These are phyloP conservation scores for Raddia distichophylla DNA, from an alignment of 176 grass and related monocot genomes.

Conservation along the genomic window DNA sequence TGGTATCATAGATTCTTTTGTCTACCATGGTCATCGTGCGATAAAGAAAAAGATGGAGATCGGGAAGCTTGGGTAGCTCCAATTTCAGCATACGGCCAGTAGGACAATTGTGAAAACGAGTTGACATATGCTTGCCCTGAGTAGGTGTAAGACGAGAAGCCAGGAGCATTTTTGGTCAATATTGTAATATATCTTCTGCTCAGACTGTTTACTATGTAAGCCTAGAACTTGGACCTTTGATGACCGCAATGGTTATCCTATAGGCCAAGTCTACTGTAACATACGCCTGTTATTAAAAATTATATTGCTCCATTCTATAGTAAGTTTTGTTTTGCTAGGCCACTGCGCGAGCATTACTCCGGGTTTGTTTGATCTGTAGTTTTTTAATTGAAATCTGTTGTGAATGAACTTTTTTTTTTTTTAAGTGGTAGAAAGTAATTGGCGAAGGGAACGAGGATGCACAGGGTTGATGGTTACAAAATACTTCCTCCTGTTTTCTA, in stretches of 20 bases:
- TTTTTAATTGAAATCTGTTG: too few relatives aligned
- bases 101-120: slow-evolving; percentile 29
- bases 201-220: slow-evolving; percentile 3
- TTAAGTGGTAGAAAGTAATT: too few relatives aligned
- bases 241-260: neutral
- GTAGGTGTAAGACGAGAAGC: neutral
- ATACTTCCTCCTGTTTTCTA: too few relatives aligned
- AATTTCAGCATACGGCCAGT: slow-evolving; percentile 6
- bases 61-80: slow-evolving; percentile 64
- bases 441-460: too few relatives aligned
- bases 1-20: slow-evolving; percentile 91
- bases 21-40: slow-evolving; percentile 89
- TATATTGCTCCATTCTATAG: neutral
- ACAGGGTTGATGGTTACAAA: too few relatives aligned
- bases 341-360: neutral
- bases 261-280: slow-evolving; percentile 14
- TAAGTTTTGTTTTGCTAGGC: neutral
- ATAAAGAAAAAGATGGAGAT: slow-evolving; percentile 99
- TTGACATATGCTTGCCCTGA: slow-evolving; percentile 27
- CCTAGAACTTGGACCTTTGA: neutral
- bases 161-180: slow-evolving; percentile 42
- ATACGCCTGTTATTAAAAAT: neutral
- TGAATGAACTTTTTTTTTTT: too few relatives aligned
- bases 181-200: neutral
- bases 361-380: too few relatives aligned